A percentile compares a stretch with the other conserved stretches of the same genome.
phyloP scores from a whole-genome alignment of 2,329 filamentous ascomycete genomes.

The Fusarium temperatum region DNA sequence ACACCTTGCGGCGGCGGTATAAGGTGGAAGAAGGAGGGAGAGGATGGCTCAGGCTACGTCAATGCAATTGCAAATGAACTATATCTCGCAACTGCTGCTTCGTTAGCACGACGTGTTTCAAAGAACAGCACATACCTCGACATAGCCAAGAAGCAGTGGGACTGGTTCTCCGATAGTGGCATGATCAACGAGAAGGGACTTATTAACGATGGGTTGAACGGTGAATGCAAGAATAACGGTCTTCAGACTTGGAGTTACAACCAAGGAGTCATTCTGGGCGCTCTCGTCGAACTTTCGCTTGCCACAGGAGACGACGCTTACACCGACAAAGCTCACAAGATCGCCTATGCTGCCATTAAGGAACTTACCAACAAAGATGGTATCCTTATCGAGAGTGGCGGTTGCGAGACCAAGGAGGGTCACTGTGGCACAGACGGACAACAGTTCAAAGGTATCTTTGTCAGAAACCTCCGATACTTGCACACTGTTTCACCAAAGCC shows the following conservation, averaged over 20 bases:
- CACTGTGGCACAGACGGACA: constrained; percentile 60
- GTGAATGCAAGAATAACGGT: constrained; percentile 61
- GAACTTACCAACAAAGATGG: constrained; percentile 55
- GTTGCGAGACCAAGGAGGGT: constrained; percentile 46
- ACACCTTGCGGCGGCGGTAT: constrained; percentile 63
- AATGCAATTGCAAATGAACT: constrained; percentile 68
- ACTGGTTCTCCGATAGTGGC: constrained; percentile 61
- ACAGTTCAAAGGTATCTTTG: constrained; percentile 79
- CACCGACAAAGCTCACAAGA: constrained; percentile 53
- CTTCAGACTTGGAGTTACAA: constrained; percentile 64
- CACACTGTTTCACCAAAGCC: constrained; percentile 59
- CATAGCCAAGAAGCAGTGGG: constrained; percentile 61
- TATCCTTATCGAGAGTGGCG: constrained; percentile 54
- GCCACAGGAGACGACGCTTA: constrained; percentile 55
- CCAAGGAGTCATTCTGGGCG: constrained; percentile 66
- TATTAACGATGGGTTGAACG: constrained; percentile 63
- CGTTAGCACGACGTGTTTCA: constrained; percentile 60
- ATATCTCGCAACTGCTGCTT: constrained; percentile 62
- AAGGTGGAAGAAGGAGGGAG: constrained; percentile 63
- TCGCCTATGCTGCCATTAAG: constrained; percentile 63
- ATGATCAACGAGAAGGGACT: constrained; percentile 61
- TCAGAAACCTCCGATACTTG: constrained; percentile 69
- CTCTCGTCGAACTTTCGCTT: constrained; percentile 59
- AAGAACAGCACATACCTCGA: constrained; percentile 53
- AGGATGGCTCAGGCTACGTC: constrained; percentile 51